phyloP scores from a whole-genome alignment of 2,329 filamentous ascomycete species.

The Epichloe hybrida region DNA sequence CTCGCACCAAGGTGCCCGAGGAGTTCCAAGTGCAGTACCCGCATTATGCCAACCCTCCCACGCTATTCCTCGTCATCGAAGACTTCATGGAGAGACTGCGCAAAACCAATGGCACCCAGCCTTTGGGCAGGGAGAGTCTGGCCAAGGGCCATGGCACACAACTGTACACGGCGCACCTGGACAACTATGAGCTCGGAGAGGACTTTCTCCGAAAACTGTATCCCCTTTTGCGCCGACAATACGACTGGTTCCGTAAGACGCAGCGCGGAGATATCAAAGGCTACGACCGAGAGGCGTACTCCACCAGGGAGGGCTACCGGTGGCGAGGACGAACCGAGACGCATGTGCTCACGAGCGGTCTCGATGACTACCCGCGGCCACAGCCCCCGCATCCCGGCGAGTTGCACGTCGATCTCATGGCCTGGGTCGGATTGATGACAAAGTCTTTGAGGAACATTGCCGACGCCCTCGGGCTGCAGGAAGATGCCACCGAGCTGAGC shows the following conservation, averaged over 20 bases:
- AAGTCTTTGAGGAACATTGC: conserved; percentile 74
- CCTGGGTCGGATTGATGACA: conserved; percentile 96
- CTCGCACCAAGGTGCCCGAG: conserved; percentile 80
- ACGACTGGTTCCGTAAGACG: conserved; percentile 88
- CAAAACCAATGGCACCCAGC: conserved; percentile 33
- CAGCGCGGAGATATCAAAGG: conserved; percentile 81
- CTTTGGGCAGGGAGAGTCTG: conserved; percentile 28
- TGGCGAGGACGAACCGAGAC: conserved; percentile 83
- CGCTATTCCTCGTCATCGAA: conserved; percentile 80
- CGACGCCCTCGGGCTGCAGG: conserved; percentile 55
- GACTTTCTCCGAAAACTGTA: conserved; percentile 67
- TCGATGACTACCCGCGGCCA: conserved; percentile 91
- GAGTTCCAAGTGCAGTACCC: conserved; percentile 96
- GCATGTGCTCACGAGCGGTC: conserved; percentile 82
- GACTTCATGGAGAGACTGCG: conserved; percentile 69
- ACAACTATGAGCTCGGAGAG: conserved; percentile 52
- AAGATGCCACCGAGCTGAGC: conserved; percentile 62
- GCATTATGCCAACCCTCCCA: conserved; percentile 94
- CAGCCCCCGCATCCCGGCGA: conserved; percentile 92
- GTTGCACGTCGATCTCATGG: conserved; percentile 86
- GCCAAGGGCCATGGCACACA: conserved; percentile 23
- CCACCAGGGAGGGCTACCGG: conserved; percentile 81
- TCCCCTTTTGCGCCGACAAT: conserved; percentile 77
- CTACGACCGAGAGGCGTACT: conserved; percentile 82
- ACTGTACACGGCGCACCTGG: conserved; percentile 50